phyloP scores from a whole-genome alignment of 176 grass and related monocot genomes.

The Oryza rufipogon region DNA sequence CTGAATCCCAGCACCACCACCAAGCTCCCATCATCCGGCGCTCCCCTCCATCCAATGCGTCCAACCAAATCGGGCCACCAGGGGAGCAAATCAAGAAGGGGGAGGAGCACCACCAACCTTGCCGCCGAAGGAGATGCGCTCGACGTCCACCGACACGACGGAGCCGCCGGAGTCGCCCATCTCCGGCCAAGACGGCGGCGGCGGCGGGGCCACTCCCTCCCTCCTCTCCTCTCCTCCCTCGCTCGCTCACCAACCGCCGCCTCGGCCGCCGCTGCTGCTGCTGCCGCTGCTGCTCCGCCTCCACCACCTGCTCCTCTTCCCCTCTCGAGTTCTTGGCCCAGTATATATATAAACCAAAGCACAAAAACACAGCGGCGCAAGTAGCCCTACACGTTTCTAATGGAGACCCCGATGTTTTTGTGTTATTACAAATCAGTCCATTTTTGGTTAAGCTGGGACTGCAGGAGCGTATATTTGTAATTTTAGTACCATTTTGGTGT shows the following conservation, averaged over 20 bases:
- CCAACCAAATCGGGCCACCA: constrained; percentile 2
- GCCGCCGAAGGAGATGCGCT: constrained; percentile 94
- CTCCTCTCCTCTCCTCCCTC: not conserved
- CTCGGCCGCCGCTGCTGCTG: constrained; percentile 1
- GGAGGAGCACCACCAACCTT: constrained; percentile 49
- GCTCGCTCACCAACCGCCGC: not conserved
- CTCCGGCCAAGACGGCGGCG: constrained; percentile 25
- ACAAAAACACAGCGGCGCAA: constrained; percentile 15
- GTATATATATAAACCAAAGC: constrained; percentile 55
- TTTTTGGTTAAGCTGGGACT: too few species aligned
- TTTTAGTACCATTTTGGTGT: too few species aligned
- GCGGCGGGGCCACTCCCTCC: not conserved
- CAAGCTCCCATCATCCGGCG: constrained; percentile 3
- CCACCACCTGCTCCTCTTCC: not conserved
- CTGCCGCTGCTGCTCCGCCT: constrained; percentile 1
- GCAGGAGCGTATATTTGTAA: too few species aligned
- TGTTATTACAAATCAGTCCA: too few species aligned
- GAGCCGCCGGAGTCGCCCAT: constrained; percentile 92
- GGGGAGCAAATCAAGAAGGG: not conserved
- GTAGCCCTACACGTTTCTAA: not conserved
- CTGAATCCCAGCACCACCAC: constrained; percentile 28
- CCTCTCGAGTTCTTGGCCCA: constrained; percentile 38
- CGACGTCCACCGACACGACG: constrained; percentile 78
- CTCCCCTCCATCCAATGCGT: constrained; percentile 9
- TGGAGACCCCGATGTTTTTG: not conserved